Conservation (phyloP, 202 grass and related monocot genomes). For the Zoysia matrella region DNA sequence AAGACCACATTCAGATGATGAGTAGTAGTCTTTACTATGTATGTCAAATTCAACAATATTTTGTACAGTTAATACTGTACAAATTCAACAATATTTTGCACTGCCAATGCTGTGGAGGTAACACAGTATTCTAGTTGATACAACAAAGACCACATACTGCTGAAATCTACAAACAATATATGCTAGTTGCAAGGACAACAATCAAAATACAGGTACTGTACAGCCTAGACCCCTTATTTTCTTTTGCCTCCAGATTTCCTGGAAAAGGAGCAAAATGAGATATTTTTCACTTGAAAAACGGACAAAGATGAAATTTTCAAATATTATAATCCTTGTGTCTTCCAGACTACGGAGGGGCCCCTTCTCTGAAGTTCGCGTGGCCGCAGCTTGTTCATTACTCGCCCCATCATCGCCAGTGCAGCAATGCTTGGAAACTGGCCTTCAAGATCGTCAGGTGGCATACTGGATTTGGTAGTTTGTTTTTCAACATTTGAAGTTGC, state of each 20-base stretch:
- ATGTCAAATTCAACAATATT: too few relatives aligned
- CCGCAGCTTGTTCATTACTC: conserved; percentile 67
- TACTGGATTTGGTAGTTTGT: conserved; percentile 19
- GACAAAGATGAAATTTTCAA: background rate
- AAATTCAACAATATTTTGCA: background rate
- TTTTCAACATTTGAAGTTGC: conserved; percentile 35
- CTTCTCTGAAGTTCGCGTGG: conserved; percentile 72
- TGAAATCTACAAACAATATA: background rate
- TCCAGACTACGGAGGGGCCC: conserved; percentile 77
- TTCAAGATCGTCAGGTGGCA: conserved; percentile 40
- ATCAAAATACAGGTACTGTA: background rate
- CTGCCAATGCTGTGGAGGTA: background rate
- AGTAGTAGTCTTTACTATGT: too few relatives aligned
- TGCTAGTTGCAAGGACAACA: background rate
- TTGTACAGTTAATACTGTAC: too few relatives aligned
- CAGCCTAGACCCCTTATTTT: background rate
- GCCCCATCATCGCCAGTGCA: conserved; percentile 92
- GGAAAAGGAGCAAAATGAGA: background rate
- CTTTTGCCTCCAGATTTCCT: background rate
- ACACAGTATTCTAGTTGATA: background rate
- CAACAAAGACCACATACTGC: background rate
- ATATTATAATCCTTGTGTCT: conserved; percentile 57
- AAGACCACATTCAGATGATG: background rate
- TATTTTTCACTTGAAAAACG: background rate
- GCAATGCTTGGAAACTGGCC: conserved; percentile 64